These are phyloP conservation scores for Phytophthora macrochlamydospora DNA, from an alignment of 352 stramenopile species.

Conservation along the genomic window DNA sequence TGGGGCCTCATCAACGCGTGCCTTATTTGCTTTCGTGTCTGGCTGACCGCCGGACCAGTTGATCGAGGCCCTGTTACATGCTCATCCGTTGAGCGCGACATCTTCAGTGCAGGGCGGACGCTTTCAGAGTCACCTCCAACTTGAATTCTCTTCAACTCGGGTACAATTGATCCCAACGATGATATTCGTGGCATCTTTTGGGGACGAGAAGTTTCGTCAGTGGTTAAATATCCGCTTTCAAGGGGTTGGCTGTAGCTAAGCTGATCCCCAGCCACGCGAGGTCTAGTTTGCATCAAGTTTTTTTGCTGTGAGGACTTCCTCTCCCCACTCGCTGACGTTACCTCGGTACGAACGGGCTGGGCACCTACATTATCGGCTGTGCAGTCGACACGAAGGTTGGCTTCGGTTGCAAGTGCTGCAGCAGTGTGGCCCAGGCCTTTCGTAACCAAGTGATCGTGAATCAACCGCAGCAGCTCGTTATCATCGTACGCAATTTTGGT, in stretches of 20 bases:
- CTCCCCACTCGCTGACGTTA: constrained; percentile 2
- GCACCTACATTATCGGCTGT: constrained; percentile 3
- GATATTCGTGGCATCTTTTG: constrained; percentile 39
- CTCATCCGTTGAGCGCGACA: constrained; percentile 11
- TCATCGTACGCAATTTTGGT: constrained; percentile 88
- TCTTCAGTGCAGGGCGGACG: constrained; percentile 17
- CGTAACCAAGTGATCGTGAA: constrained; percentile 82
- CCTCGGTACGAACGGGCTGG: constrained; percentile 20
- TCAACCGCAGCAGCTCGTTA: constrained; percentile 83
- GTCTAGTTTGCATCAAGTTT: neutral
- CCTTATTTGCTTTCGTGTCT: constrained; percentile 43
- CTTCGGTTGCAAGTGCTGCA: constrained; percentile 54
- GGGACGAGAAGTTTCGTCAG: constrained; percentile 28
- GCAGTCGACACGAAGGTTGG: constrained; percentile 38
- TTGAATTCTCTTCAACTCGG: constrained; percentile 27
- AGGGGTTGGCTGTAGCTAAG: constrained; percentile 4
- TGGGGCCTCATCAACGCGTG: constrained; percentile 30
- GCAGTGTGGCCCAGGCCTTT: constrained; percentile 72
- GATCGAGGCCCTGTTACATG: constrained; percentile 14
- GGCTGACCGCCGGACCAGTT: constrained; percentile 17
- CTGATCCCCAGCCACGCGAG: constrained; percentile 6
- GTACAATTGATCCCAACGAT: constrained; percentile 36
- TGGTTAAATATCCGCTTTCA: constrained; percentile 37
- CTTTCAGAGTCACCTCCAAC: constrained; percentile 14
- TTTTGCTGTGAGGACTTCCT: constrained; percentile 11